Evolutionary conservation across 768 basidiomycete species (phyloP).

Genomic region (Agaricus blazei): DNA sequence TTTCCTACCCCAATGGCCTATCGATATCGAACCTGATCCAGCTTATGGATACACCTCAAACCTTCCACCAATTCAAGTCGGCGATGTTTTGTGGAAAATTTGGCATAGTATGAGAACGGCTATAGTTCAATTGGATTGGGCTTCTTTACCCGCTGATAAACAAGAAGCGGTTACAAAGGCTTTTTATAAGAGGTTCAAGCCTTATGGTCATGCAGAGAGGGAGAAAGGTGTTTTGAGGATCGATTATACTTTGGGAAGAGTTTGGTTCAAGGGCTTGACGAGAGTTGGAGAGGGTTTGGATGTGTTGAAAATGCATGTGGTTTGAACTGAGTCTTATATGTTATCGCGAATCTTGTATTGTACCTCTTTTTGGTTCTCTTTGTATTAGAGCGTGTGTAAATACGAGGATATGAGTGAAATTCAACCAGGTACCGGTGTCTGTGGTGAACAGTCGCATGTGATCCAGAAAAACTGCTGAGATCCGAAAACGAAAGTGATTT

Average conservation of each 20-base stretch:
- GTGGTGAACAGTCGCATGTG: too few relatives aligned
- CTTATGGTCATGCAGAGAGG: conserved; percentile 26
- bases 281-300: conserved; percentile 34
- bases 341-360: too few relatives aligned
- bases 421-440: too few relatives aligned
- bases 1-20: conserved; percentile 53
- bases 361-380: too few relatives aligned
- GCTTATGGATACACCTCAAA: conserved; percentile 7
- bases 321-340: not conserved
- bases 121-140: conserved; percentile 38
- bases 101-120: conserved; percentile 41
- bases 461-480: too few relatives aligned
- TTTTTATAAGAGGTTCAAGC: conserved; percentile 32
- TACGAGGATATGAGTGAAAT: too few relatives aligned
- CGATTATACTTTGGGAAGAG: conserved; percentile 49
- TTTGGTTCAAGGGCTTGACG: conserved; percentile 44
- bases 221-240: conserved; percentile 54
- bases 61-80: conserved; percentile 45
- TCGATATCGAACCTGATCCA: conserved; percentile 41
- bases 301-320: conserved; percentile 25
- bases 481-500: too few relatives aligned
- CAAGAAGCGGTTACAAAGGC: conserved; percentile 29
- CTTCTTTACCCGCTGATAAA: conserved; percentile 21
- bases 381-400: too few relatives aligned
- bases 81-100: conserved; percentile 52